Base-by-base conservation (phyloP, 768 basidiomycete genomes). In the Tricholoma bakamatsutake region DNA sequence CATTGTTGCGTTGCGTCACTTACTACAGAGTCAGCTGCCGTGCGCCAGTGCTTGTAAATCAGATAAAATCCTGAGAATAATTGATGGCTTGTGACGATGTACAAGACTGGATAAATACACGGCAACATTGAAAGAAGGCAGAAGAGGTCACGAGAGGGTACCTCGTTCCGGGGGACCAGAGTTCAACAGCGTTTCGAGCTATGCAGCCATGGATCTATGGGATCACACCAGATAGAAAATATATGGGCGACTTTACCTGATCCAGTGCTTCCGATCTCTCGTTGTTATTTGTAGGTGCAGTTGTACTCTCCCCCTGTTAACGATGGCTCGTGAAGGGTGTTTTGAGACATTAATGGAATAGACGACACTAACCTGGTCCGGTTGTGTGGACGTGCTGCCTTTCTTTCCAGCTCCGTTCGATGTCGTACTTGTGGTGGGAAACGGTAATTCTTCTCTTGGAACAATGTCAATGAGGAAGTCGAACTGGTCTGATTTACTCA, bases 391-490 rank as follows among this genome's bases (percentile, higher is more conserved):
- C 15, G 49, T 34, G 21, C 50, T 56, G 11, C 60, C 56, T 34
- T 67, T 66, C 59, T 67, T 69, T 17, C 62, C 59, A 24, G 58
- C 46, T 30, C 46, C 52, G 35, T 57, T 54, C 18, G 57, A 55
- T 6, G 62, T 40, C 6, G 59, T 47, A 13, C 11, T 27, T 10
- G 35, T 65, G 45, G 63, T 62, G 8, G 69, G 68, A 54, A 76
- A 76, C 2, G 67, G 68, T 8, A 75, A 67, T 56, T 92, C 90
- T 57, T 96, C 95, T 42, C 94, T 76, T 0, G 95, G 95, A 1
- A 96, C 87, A 56, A 97, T 93, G 70, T 98, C 96, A 67, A 98
- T 96, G 56, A 98, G 76, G 66, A 98, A 98, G 73, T 98, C 96
- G 64, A 98, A 98, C 69, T 95, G 93, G 73, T 98, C 96, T 4